Percentiles rank a stretch among this genome's conserved stretches.
Conservation (phyloP, 2,329 filamentous ascomycete genomes). For the Zelopaecilomyces penicillatus region DNA sequence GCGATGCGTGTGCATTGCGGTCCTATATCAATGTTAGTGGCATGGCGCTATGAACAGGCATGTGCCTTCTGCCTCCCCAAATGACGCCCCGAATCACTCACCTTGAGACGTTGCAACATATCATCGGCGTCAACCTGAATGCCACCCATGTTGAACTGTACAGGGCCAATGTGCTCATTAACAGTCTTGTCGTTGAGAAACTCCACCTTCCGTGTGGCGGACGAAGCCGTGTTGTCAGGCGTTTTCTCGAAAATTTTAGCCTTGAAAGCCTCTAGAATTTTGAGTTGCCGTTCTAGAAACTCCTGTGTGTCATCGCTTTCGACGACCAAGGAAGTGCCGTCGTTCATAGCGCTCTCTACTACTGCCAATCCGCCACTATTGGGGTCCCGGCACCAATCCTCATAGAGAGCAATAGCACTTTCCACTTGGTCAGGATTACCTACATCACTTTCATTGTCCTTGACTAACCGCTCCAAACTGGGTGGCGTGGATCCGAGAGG, state of each 20-base stretch:
- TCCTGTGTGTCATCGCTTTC: slow-evolving; percentile 58
- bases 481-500: slow-evolving; percentile 23
- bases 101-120: slow-evolving; percentile 80
- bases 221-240: slow-evolving; percentile 15
- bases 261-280: slow-evolving; percentile 59
- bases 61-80: neutral
- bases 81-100: slow-evolving; percentile 28
- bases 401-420: slow-evolving; percentile 64
- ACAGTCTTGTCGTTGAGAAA: slow-evolving; percentile 38
- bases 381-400: slow-evolving; percentile 70
- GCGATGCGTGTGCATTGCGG: slow-evolving; percentile 44
- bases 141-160: slow-evolving; percentile 97
- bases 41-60: neutral
- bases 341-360: slow-evolving; percentile 31
- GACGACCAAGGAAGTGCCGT: slow-evolving; percentile 24
- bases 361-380: slow-evolving; percentile 48
- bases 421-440: slow-evolving; percentile 26
- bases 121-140: slow-evolving; percentile 95
- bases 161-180: slow-evolving; percentile 81
- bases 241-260: slow-evolving; percentile 45
- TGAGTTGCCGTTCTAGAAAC: slow-evolving; percentile 68
- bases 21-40: slow-evolving; percentile 30
- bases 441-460: slow-evolving; percentile 11
- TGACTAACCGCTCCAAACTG: slow-evolving; percentile 15
- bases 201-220: slow-evolving; percentile 20